These are phyloP conservation scores for Botrytis byssoidea DNA, from an alignment of 2,329 filamentous ascomycete species.

Conservation along the genomic window DNA sequence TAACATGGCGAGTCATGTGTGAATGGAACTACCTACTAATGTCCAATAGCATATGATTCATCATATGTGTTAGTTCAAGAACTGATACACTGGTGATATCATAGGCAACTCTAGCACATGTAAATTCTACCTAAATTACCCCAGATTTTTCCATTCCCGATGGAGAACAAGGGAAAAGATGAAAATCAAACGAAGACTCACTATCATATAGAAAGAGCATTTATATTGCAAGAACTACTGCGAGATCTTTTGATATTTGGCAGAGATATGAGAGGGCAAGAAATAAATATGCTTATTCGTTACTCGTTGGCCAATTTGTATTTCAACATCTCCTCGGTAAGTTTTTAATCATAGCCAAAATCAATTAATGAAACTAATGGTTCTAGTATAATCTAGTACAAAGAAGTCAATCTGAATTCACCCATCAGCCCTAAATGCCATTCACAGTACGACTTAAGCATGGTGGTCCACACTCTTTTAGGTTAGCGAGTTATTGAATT, in stretches of 20 bases:
- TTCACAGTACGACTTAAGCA: not conserved
- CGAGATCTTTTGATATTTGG: rapidly evolving
- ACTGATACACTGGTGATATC: not conserved
- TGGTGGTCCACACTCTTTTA: not conserved
- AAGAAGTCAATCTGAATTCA: not conserved
- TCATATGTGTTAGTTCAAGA: too few relatives aligned
- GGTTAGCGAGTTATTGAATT: not conserved
- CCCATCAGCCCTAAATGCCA: not conserved
- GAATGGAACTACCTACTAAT: not conserved
- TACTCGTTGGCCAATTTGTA: not conserved
- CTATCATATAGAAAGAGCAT: not conserved
- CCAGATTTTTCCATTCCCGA: not conserved
- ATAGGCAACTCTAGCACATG: not conserved
- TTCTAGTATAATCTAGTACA: not conserved
- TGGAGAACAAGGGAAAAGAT: not conserved
- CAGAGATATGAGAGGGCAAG: not conserved
- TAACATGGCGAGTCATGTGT: not conserved
- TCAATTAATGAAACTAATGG: not conserved
- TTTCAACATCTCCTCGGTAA: not conserved
- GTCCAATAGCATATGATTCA: not conserved
- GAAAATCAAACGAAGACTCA: not conserved
- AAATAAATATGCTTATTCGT: not conserved
- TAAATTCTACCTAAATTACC: not conserved
- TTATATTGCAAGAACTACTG: not conserved
- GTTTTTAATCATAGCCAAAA: not conserved